phyloP scores from a whole-genome alignment of 768 basidiomycete genomes.

The Termitomyces sp. region DNA sequence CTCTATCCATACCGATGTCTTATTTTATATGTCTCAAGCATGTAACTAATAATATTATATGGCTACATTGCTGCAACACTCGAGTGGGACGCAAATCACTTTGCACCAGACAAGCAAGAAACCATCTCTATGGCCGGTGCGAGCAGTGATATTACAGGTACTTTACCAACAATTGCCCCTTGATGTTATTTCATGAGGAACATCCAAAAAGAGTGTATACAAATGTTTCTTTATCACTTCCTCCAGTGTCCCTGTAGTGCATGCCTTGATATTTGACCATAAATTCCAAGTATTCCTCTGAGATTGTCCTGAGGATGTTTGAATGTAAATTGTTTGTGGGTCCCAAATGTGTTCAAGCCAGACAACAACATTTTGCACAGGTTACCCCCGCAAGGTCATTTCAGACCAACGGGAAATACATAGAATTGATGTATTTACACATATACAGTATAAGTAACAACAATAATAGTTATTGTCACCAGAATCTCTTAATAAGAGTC shows the following conservation, averaged over 20 bases:
- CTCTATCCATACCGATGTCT: not conserved
- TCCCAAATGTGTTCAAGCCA: not conserved
- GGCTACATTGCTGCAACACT: not conserved
- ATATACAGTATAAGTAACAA: not conserved
- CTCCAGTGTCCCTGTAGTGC: not conserved
- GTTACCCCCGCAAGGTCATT: not conserved
- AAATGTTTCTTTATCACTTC: not conserved
- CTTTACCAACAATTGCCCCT: not conserved
- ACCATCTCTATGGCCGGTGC: not conserved
- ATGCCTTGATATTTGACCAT: not conserved
- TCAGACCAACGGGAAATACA: not conserved
- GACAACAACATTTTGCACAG: not conserved
- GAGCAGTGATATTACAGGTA: not conserved
- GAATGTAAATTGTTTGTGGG: not conserved
- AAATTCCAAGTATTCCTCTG: no score
- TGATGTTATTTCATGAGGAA: not conserved
- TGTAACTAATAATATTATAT: no score
- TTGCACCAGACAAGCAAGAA: not conserved
- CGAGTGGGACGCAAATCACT: not conserved
- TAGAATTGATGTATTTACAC: not conserved
- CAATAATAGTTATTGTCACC: not conserved
- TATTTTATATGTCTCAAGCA: not conserved
- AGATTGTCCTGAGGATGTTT: not conserved
- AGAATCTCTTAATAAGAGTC: not conserved
- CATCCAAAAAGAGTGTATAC: not conserved